Evolutionary conservation across 495 filamentous ascomycete species (phyloP).

Genomic region (Talaromyces thailandensis): DNA sequence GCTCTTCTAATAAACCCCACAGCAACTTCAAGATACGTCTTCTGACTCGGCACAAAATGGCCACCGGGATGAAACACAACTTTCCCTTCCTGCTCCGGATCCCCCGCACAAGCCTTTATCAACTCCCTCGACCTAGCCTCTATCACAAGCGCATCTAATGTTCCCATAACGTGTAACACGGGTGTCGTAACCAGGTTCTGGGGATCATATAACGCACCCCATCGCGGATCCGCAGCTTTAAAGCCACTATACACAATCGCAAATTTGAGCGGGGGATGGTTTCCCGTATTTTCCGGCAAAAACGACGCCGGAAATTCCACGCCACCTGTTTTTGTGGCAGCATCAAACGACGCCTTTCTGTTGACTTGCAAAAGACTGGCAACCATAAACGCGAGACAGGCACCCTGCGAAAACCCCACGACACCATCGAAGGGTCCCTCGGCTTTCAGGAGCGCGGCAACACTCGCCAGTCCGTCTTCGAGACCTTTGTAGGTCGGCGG

Average conservation of each 20-base stretch:
- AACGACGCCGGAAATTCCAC: constrained; percentile 41
- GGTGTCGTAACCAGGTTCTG: constrained; percentile 55
- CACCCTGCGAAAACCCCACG: constrained; percentile 70
- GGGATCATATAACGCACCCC: constrained; percentile 65
- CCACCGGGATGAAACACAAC: constrained; percentile 86
- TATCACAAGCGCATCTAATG: constrained; percentile 81
- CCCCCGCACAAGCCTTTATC: constrained; percentile 54
- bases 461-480: constrained; percentile 46
- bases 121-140: constrained; percentile 59
- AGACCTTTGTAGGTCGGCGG: constrained; percentile 45
- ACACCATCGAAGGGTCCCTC: constrained; percentile 63
- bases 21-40: constrained; percentile 67
- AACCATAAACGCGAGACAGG: constrained; percentile 51
- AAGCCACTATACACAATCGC: constrained; percentile 76
- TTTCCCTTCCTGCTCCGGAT: constrained; percentile 40
- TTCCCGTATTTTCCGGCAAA: constrained; percentile 25
- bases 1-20: constrained; percentile 65
- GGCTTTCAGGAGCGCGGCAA: constrained; percentile 51
- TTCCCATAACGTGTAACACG: constrained; percentile 73
- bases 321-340: constrained; percentile 4
- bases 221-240: constrained; percentile 50
- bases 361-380: constrained; percentile 58
- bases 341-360: constrained; percentile 37
- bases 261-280: constrained; percentile 62
- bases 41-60: constrained; percentile 78